A percentile compares a stretch with the other conserved stretches of the same genome.
Evolutionary conservation across 1,284 basidiomycete genomes (phyloP).

Genomic region (Boletellus deceptivus): DNA sequence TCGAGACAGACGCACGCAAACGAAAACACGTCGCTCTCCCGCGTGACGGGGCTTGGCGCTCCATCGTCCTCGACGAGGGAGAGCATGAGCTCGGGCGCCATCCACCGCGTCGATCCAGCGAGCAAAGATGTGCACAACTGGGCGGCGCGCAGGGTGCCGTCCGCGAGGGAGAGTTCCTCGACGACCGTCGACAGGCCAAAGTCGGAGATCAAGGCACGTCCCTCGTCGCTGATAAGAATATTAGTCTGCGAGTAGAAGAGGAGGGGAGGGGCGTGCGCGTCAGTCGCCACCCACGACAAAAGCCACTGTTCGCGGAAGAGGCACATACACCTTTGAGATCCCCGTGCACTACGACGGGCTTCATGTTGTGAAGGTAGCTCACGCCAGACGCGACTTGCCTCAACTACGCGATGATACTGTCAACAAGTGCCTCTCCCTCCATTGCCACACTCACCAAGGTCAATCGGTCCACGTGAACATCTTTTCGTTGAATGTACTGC

Average conservation of each 20-base stretch:
- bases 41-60: constrained; percentile 42
- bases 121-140: constrained; percentile 47
- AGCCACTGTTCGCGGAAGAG: too few relatives aligned
- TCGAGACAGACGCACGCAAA: constrained; percentile 58
- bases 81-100: constrained; percentile 53
- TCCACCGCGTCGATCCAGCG: constrained; percentile 47
- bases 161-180: constrained; percentile 45
- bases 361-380: constrained; percentile 49
- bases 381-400: constrained; percentile 53
- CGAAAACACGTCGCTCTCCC: constrained; percentile 54
- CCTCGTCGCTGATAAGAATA: constrained; percentile 51
- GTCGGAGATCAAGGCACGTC: constrained; percentile 53
- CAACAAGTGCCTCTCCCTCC: not conserved
- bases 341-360: constrained; percentile 53
- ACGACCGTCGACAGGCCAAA: constrained; percentile 58
- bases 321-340: constrained; percentile 52
- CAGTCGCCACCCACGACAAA: not conserved
- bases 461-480: constrained; percentile 41
- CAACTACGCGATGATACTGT: constrained; percentile 34
- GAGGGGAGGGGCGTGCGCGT: not conserved
- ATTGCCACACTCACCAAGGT: constrained; percentile 39
- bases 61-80: constrained; percentile 48
- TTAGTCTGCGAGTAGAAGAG: constrained; percentile 43
- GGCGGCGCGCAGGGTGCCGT: constrained; percentile 19
- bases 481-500: constrained; percentile 42